Base-by-base conservation (phyloP, 225 moss, liverwort and hornwort species). In the Pseudoscleropodium purum region DNA sequence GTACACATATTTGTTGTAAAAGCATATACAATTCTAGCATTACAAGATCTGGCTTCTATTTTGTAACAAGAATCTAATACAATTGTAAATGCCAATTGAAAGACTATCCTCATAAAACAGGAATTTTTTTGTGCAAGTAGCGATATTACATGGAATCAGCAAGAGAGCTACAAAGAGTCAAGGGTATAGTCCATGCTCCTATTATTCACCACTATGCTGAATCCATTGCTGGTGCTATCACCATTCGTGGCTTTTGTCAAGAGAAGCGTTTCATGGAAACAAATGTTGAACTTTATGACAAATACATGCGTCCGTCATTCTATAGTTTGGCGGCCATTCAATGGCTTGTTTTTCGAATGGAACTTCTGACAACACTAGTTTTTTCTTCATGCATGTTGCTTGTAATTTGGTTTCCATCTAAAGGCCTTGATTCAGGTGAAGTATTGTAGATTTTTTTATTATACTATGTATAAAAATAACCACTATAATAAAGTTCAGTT, bases 311-410 rank as follows among this genome's bases (percentile, higher is more conserved):
- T 30, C 94, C 95, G 4, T 93, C 92, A 36, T 95, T 95, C 74
- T 94, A 93, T 81, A 92, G 93, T 56, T 85, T 95, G 62, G 94
- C 93, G 1, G 93, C 94, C 62, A 95, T 93, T 66, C 93, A 95
- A 80, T 95, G 95, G 95, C 93, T 95, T 68, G 92, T 94, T 65
- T 94, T 94, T 59, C 91, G 95, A 36, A 94, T 95, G 95, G 95
- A 95, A 90, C 89, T 95, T 43, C 89, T 95, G 6, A 95, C 94
- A 74, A 94, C 93, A 18, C 90, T 94, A 76, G 91, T 95, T 27
- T 95, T 95, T 52, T 91, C 93, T 34, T 91, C 86, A 2, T 92
- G 91, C 64, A 92, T 95, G 93, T 54, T 92, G 66, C 92, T 94
- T 60, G 90, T 94, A 47, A 92, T 93, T 70, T 91, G 91, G 90